Conservation (phyloP, 2,329 filamentous ascomycete genomes). For the Pseudocercospora fuligena region DNA sequence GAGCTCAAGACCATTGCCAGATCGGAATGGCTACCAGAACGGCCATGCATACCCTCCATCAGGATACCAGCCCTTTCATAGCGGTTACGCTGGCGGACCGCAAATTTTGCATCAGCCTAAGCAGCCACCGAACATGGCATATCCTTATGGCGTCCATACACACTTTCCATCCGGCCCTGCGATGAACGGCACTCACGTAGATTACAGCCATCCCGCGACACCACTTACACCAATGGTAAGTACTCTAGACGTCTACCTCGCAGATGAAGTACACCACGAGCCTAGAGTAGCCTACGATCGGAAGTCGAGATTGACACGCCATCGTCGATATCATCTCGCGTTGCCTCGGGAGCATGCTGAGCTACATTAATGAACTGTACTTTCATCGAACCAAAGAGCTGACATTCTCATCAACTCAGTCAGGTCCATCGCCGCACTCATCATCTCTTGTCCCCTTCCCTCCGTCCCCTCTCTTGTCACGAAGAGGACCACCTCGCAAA, state of each 20-base stretch:
- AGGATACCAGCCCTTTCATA: neutral
- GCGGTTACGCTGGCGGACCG: neutral
- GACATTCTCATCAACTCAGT: neutral
- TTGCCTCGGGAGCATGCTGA: neutral
- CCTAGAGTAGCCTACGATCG: neutral
- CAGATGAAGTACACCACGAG: neutral
- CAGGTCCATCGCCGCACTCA: constrained; percentile 1
- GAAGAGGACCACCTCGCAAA: constrained; percentile 65
- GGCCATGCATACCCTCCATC: neutral
- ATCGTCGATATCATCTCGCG: neutral
- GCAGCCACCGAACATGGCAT: neutral
- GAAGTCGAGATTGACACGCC: neutral
- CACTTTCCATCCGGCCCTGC: neutral
- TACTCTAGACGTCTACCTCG: neutral
- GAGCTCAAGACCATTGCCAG: neutral
- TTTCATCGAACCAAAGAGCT: neutral
- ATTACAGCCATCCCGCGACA: neutral
- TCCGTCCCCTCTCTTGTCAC: constrained; percentile 43
- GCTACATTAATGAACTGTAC: neutral
- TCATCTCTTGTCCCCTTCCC: constrained; percentile 1
- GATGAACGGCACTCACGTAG: neutral
- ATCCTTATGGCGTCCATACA: neutral
- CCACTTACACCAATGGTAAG: neutral
- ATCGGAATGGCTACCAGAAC: neutral
- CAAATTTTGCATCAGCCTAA: neutral